These are phyloP conservation scores for Escovopsis weberi DNA, from an alignment of 2,329 filamentous ascomycete genomes.

Conservation along the genomic window DNA sequence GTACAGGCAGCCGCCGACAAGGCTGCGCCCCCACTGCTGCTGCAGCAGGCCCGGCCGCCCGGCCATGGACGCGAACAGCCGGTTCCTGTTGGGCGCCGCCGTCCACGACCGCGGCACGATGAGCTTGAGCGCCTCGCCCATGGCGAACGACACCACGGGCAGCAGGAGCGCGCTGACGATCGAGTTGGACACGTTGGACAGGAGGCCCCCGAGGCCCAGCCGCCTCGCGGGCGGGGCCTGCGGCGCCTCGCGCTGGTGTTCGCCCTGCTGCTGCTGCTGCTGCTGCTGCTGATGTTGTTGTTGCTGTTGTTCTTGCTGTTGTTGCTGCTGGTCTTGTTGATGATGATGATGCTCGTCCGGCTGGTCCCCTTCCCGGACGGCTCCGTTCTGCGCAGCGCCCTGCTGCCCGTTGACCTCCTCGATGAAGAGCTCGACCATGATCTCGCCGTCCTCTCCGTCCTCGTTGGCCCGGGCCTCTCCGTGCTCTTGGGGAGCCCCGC, in stretches of 20 bases:
- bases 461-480: constrained; percentile 1
- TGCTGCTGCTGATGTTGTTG: no score
- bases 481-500: constrained; percentile 7
- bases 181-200: constrained; percentile 32
- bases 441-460: constrained; percentile 8
- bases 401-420: constrained; percentile 15
- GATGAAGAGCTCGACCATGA: constrained; percentile 21
- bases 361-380: not conserved
- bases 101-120: constrained; percentile 57
- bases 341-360: not conserved
- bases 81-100: constrained; percentile 19
- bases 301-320: constrained; percentile 6
- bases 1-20: constrained; percentile 79
- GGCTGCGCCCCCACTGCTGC: constrained; percentile 73
- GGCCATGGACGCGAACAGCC: constrained; percentile 9
- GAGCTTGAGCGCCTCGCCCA: constrained; percentile 60
- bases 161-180: constrained; percentile 52
- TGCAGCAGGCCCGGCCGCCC: constrained; percentile 55
- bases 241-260: constrained; percentile 18
- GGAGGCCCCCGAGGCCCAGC: constrained; percentile 20
- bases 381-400: not conserved
- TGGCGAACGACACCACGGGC: constrained; percentile 62
- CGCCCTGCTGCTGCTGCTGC: constrained; percentile 8
- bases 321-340: constrained; percentile 4
- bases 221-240: constrained; percentile 20